Evolutionary conservation across 768 basidiomycete genomes (phyloP).

Genomic region (Leccinum obscurum): DNA sequence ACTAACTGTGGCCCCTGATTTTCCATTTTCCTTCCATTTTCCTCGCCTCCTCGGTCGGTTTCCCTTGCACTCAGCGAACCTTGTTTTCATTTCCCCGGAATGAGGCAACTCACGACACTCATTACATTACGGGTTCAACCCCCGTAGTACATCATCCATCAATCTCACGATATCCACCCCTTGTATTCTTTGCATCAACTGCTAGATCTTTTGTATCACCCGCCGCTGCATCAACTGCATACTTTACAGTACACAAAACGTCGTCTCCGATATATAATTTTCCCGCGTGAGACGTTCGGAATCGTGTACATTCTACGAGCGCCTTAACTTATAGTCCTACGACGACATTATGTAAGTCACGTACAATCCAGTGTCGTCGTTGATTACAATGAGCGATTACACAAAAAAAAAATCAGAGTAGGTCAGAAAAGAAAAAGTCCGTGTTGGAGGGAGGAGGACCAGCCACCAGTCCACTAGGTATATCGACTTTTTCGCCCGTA

Average conservation of each 20-base stretch:
- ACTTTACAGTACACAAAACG: conserved; percentile 12
- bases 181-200: conserved; percentile 26
- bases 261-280: conserved; percentile 20
- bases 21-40: neutral
- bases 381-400: conserved; percentile 12
- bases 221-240: conserved; percentile 61
- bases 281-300: conserved; percentile 11
- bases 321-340: conserved; percentile 7
- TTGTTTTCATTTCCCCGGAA: conserved; percentile 1
- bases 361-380: neutral
- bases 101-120: conserved; percentile 34
- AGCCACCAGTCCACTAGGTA: conserved; percentile 76
- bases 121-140: conserved; percentile 78
- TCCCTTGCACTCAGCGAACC: conserved; percentile 2
- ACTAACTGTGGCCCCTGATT: conserved; percentile 15
- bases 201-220: conserved; percentile 26
- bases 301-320: conserved; percentile 20
- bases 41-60: neutral
- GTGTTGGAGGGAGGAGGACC: conserved; percentile 77
- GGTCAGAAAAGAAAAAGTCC: conserved; percentile 86
- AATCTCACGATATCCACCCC: conserved; percentile 25
- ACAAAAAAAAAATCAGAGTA: conserved; percentile 25
- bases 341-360: neutral
- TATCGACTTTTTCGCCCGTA: conserved; percentile 86
- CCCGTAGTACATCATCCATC: conserved; percentile 51